A percentile compares a stretch with the other conserved stretches of the same genome.
These are phyloP conservation scores for Sporothrix mexicana DNA, from an alignment of 2,329 filamentous ascomycete species.

Conservation along the genomic window DNA sequence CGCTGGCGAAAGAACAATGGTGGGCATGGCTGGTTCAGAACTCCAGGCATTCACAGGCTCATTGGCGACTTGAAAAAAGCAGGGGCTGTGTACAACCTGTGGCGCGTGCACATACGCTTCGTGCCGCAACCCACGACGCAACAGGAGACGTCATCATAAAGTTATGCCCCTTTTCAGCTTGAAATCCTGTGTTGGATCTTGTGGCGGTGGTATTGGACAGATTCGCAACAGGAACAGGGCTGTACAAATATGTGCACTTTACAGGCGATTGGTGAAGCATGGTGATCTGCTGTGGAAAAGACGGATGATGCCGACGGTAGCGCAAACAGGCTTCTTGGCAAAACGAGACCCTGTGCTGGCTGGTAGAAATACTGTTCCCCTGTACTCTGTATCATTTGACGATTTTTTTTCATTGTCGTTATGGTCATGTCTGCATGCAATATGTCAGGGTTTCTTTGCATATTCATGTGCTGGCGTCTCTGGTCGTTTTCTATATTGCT, in stretches of 20 bases:
- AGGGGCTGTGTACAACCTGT: conserved; percentile 10
- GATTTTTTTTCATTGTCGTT: too few relatives aligned
- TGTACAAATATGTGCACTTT: neutral
- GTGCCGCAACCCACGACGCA: neutral
- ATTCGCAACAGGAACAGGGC: neutral
- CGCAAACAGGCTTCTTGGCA: conserved; percentile 21
- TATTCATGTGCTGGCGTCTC: neutral
- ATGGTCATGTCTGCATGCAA: neutral
- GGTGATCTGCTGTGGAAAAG: neutral
- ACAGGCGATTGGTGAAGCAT: neutral
- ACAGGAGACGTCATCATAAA: neutral
- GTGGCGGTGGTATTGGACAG: too few relatives aligned
- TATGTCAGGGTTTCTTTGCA: neutral
- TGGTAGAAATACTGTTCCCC: neutral
- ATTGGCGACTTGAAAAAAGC: neutral
- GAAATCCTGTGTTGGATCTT: too few relatives aligned
- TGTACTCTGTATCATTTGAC: neutral
- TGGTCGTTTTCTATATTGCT: neutral
- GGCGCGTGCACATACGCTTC: conserved; percentile 3
- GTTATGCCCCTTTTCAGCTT: neutral
- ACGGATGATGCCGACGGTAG: conserved; percentile 24
- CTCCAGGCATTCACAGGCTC: neutral
- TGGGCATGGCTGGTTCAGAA: neutral
- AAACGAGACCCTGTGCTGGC: neutral
- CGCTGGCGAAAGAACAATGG: neutral